Percentiles rank a stretch among this genome's conserved stretches.
phyloP scores from a whole-genome alignment of 169 alveolate genomes.

The Perkinsus chesapeaki region DNA sequence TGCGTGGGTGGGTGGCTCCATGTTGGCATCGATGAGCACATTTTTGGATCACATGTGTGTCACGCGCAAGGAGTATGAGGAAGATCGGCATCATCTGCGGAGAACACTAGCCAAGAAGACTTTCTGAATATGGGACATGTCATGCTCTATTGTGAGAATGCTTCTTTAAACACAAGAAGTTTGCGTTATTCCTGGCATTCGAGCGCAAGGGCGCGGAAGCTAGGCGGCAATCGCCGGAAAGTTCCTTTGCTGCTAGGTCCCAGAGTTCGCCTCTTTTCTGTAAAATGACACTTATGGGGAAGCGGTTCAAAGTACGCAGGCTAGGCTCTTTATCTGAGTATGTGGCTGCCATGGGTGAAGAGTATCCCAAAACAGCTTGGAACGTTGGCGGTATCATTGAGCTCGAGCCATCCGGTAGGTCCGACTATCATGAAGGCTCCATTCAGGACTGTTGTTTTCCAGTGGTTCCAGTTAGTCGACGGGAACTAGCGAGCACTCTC shows the following conservation, averaged over 20 bases:
- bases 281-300: neutral
- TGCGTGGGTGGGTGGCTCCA: slow-evolving; percentile 62
- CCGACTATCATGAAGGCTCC: neutral
- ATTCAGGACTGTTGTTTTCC: too few species aligned
- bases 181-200: too few species aligned
- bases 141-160: neutral
- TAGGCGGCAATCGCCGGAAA: neutral
- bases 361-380: neutral
- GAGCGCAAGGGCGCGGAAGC: too few species aligned
- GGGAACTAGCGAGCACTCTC: neutral
- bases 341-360: neutral
- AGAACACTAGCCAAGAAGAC: neutral
- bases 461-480: neutral
- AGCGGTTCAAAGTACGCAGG: neutral
- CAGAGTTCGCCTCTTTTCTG: neutral
- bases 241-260: neutral
- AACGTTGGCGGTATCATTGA: neutral
- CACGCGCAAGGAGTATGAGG: neutral
- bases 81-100: neutral
- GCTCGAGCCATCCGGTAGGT: neutral
- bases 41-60: slow-evolving; percentile 23
- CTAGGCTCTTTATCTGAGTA: neutral
- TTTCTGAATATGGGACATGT: neutral
- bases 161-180: too few species aligned
- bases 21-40: slow-evolving; percentile 45